Conservation (phyloP, 1,284 basidiomycete species). For the Fomes fomentarius region DNA sequence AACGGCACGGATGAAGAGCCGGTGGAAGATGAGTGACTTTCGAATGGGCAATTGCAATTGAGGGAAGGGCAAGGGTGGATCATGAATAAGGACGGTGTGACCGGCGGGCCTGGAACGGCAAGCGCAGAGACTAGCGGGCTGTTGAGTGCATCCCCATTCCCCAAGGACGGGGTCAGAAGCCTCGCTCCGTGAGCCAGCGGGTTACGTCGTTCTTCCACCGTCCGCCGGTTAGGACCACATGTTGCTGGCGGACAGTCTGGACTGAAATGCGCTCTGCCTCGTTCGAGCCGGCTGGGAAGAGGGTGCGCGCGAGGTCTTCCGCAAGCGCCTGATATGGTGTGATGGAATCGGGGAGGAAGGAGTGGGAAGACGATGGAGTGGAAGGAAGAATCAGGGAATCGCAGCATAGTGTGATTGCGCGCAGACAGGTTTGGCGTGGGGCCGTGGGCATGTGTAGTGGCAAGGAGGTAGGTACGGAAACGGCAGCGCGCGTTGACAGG, state of each 20-base stretch:
- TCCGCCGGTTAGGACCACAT: conserved; percentile 60
- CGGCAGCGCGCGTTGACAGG: background rate
- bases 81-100: background rate
- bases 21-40: background rate
- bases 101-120: background rate
- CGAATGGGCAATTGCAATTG: background rate
- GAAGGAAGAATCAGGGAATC: background rate
- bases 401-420: conserved; percentile 1
- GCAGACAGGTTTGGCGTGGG: conserved; percentile 3
- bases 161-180: conserved; percentile 52
- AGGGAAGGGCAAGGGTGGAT: background rate
- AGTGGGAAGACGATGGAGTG: background rate
- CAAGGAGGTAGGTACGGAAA: background rate
- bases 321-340: conserved; percentile 51
- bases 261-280: conserved; percentile 53
- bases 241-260: conserved; percentile 46
- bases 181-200: conserved; percentile 59
- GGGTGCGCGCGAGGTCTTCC: conserved; percentile 47
- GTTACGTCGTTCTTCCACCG: conserved; percentile 59
- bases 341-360: background rate
- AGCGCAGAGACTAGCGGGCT: background rate
- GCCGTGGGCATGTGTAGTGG: too few species aligned
- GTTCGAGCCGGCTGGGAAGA: conserved; percentile 49
- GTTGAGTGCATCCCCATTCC: background rate
- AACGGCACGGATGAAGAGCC: background rate